phyloP scores from a whole-genome alignment of 169 alveolate genomes.

The Eimeria mitis region DNA sequence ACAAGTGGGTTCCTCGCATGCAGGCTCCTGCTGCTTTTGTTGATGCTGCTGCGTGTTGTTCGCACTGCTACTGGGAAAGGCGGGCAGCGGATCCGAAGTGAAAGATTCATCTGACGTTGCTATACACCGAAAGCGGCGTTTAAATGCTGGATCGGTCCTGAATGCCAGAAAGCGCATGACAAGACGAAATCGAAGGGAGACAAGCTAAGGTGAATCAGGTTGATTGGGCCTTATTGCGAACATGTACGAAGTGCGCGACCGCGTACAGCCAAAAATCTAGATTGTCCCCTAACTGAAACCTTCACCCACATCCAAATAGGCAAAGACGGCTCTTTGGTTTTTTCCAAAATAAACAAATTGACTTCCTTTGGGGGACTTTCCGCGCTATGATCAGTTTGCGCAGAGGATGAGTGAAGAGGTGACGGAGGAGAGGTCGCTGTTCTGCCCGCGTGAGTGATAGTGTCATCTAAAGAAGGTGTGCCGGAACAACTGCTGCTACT shows the following conservation, averaged over 20 bases:
- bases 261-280: background rate
- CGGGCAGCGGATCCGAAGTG: background rate
- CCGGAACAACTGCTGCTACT: background rate
- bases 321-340: background rate
- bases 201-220: background rate
- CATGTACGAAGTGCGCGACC: background rate
- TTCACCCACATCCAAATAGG: background rate
- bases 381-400: background rate
- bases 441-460: background rate
- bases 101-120: background rate
- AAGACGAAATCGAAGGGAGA: background rate
- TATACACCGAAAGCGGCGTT: background rate
- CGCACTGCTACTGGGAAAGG: background rate
- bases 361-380: background rate
- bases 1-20: background rate
- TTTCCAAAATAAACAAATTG: background rate
- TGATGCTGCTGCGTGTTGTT: background rate
- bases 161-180: background rate
- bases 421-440: background rate
- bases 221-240: background rate
- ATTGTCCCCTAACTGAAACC: background rate
- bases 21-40: background rate
- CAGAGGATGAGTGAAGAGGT: background rate
- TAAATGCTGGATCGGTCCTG: background rate
- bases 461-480: background rate